Base-by-base conservation (phyloP, 352 stramenopile genomes). In the Globisporangium spiculum region DNA sequence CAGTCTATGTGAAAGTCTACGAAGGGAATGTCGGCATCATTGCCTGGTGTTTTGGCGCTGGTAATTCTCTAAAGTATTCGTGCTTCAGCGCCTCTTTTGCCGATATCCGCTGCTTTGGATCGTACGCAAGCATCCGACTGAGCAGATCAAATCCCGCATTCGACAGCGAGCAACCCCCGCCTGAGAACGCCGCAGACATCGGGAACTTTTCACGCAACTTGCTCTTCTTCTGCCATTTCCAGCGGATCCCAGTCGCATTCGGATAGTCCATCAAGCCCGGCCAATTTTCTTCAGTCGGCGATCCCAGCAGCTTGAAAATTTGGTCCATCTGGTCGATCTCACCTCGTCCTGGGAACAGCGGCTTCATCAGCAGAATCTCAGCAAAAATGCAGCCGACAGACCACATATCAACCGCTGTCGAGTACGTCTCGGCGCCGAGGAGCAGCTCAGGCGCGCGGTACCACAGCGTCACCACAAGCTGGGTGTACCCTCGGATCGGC, bases 241-340 rank as follows among this genome's bases (percentile, higher is more conserved):
- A 86, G 26, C 70, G 75, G 41, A 86, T 65, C n/a, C 69, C 83
- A 24, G 81, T 79, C 3, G 88, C 80, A 54, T 92, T 80, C 0
- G 92, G 90, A 4, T 89, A 75, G 9, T 86, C 78, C 8, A 80
- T 41, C 7, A 94, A 72, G 3, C 81, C 84, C 4, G 95, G 93
- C 96, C 97, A 99, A 61, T 84, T 96, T 7, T 91, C 77, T 32
- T 97, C 86, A 1, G 79, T 97, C 0, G 97, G 97, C 3, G 81
- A 83, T 12, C 97, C 97, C 0, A 99, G 74, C 55, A 99, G 62
- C 74, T 92, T 84, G 78, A 99, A 99, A 63, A 99, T 99, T 70
- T 97, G 89, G 67, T 99, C 89, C 69, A 99, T 93, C 79, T 99
- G 96, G 65, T 99, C 95, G 22, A 98, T 75, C 74, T 99, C 97